A percentile compares a stretch with the other conserved stretches of the same genome.
Conservation (phyloP, 192 early-diverging fungal genomes). For the Backusella sp. region DNA sequence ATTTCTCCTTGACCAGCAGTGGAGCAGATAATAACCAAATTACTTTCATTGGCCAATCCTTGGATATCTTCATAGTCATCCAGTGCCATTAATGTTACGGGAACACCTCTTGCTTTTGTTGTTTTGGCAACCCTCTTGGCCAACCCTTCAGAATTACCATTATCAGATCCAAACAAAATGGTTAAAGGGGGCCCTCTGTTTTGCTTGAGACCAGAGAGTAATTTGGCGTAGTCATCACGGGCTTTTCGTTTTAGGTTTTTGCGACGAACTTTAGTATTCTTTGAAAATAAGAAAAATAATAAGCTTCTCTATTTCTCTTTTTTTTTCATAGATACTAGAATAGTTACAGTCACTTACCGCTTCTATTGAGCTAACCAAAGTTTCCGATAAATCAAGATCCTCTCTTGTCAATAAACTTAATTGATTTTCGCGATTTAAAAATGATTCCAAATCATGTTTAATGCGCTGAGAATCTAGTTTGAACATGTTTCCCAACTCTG, state of each 20-base stretch:
- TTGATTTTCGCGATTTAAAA: constrained; percentile 81
- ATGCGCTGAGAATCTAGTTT: constrained; percentile 70
- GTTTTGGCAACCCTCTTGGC: constrained; percentile 80
- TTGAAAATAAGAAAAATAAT: background rate
- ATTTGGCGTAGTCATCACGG: constrained; percentile 59
- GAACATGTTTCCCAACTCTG: constrained; percentile 58
- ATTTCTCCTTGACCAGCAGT: constrained; percentile 98
- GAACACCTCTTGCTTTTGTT: constrained; percentile 79
- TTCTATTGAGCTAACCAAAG: constrained; percentile 63
- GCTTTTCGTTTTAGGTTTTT: constrained; percentile 57
- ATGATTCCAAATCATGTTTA: constrained; percentile 71
- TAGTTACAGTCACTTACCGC: constrained; percentile 29
- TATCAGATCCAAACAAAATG: constrained; percentile 89
- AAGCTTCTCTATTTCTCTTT: background rate
- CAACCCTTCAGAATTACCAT: constrained; percentile 79
- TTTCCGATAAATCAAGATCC: constrained; percentile 51
- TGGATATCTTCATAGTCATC: constrained; percentile 77
- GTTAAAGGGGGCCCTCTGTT: constrained; percentile 70
- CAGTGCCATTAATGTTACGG: constrained; percentile 70
- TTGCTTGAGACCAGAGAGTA: constrained; percentile 61
- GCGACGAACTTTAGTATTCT: constrained; percentile 56
- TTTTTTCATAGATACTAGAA: background rate
- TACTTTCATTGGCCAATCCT: constrained; percentile 71
- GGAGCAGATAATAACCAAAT: constrained; percentile 74
- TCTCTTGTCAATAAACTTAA: constrained; percentile 69